Base-by-base conservation (phyloP, 2,329 filamentous ascomycete species). In the Exophiala mesophila region DNA sequence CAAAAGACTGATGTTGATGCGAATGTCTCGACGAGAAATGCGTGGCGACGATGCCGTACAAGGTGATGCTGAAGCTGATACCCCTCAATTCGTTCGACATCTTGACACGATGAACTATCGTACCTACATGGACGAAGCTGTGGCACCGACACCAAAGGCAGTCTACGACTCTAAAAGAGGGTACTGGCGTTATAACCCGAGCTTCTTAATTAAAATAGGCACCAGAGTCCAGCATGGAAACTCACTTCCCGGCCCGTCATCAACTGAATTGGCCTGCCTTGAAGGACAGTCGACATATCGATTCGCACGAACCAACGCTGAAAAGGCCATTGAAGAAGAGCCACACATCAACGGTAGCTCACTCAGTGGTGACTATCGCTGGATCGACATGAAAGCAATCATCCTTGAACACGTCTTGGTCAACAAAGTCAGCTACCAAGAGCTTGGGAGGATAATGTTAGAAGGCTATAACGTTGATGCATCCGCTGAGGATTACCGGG, bases 31-130 rank as follows among this genome's bases (percentile, higher is more conserved):
- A 13, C 29, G 52, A n/a, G 54, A 55, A 23, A 41, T 56, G 50
- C 45, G 54, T 10, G 54, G 54, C 12, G 47, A 52, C 17, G 43
- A 41, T 5, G 47, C 53, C 15, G 54, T 54, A 33, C 38, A 45
- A 28, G 50, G 42, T 35, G 50, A 54, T 28, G 44, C 45, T 18
- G 43, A 55, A 19, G 52, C 53, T 9, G 54, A 56, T 17, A 4
- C 41, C 13, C 52, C 48, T 10, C 45, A 52, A 31, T 51, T 55
- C 24, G 45, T 56, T 3, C 36, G 54, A 13, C 49, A 56, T 44
- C 47, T 56, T 4, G 54, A 56, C 42, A 53, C 50, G 5, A 26
- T 52, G 38, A 56, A 56, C 33, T 56, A 56, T 32, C 46, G 47
- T 13, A 44, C 39, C 26, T 49, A 45, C 37, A 47, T 54, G 45